Conservation (phyloP, 2,329 filamentous ascomycete species). For the Ophiostoma quercus region DNA sequence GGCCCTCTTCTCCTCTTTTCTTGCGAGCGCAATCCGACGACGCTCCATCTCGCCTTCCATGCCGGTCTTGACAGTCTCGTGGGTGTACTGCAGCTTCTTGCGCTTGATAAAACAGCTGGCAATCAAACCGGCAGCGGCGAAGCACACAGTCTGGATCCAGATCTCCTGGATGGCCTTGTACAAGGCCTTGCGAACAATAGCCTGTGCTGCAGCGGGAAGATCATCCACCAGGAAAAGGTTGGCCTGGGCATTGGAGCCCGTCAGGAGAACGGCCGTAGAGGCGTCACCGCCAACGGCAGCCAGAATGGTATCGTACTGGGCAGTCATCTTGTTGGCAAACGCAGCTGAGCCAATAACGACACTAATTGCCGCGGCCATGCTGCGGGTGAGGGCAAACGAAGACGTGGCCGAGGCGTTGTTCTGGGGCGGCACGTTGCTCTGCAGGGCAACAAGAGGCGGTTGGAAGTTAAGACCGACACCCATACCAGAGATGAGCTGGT, state of each 20-base stretch:
- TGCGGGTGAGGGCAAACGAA: slow-evolving; percentile 52
- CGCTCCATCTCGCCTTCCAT: slow-evolving; percentile 33
- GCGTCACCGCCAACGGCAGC: slow-evolving; percentile 21
- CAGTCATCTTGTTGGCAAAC: slow-evolving; percentile 27
- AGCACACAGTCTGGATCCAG: slow-evolving; percentile 52
- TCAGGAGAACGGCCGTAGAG: slow-evolving; percentile 14
- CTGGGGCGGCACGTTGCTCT: slow-evolving; percentile 50
- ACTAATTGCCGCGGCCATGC: slow-evolving; percentile 34
- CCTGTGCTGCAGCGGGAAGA: slow-evolving; percentile 39
- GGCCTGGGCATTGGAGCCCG: slow-evolving; percentile 26
- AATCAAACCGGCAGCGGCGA: slow-evolving; percentile 45
- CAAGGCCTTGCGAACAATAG: slow-evolving; percentile 43
- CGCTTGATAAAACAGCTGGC: slow-evolving; percentile 46
- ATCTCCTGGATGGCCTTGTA: slow-evolving; percentile 48
- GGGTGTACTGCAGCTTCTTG: slow-evolving; percentile 47
- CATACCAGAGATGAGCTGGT: slow-evolving; percentile 50
- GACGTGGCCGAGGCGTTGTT: slow-evolving; percentile 58
- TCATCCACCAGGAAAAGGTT: slow-evolving; percentile 46
- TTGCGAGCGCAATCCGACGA: slow-evolving; percentile 25
- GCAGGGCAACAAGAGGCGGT: slow-evolving; percentile 55
- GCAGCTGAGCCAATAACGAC: slow-evolving; percentile 26
- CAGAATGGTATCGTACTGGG: slow-evolving; percentile 20
- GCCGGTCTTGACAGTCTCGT: slow-evolving; percentile 55
- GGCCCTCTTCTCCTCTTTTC: slow-evolving; percentile 16
- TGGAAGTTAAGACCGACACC: slow-evolving; percentile 57